Evolutionary conservation across 2,329 filamentous ascomycete species (phyloP), one percentile per base, ranked within the genome.

Genomic region (Fusarium gaditjirri): DNA sequence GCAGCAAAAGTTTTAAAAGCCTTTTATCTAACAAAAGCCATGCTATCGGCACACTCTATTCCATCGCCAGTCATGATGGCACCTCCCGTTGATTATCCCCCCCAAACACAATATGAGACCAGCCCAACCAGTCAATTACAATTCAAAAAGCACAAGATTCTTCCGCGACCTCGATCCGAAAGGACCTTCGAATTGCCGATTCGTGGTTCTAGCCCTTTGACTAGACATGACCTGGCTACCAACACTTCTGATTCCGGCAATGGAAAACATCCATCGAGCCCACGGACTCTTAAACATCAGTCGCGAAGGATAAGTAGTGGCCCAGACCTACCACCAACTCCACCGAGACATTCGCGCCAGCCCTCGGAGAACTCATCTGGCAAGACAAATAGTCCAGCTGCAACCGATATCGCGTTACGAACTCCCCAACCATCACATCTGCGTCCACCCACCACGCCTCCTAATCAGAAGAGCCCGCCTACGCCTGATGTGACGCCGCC

Each of bases 401-500:
- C 79, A 46, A 78, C 80, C 42, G 81, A 82, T 58, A 82, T 78
- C 65, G 78, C 80, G 38, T 76, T 81, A 61, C 80, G 79, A 61
- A 84, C 82, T 72, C 77, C 80, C 54, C 79, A 83, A 58, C 80
- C 81, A 68, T 79, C 80, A 46, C 79, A 81, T 58, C 77, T 78
- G 53, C 82, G 80, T 60, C 77, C 84, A 14, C 87, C 86, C n/a
- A 83, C 84, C 60, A 93, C 91, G 9, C 90, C 91, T 54, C 86
- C 89, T 33, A 88, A 89, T 71, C 89, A 91, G 71, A 86, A 87
- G 76, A 93, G 90, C 75, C 91, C 91, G 21, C 92, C 91, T 36
- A 94, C 92, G 6, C 93, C 92, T 38, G 92, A 94, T 80, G 88
- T 92, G 49, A 94, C 92, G 21, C 93, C 92, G 57, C 92, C 92